These are phyloP conservation scores for Pyronema domesticum DNA, from an alignment of 495 filamentous ascomycete genomes.

Conservation along the genomic window DNA sequence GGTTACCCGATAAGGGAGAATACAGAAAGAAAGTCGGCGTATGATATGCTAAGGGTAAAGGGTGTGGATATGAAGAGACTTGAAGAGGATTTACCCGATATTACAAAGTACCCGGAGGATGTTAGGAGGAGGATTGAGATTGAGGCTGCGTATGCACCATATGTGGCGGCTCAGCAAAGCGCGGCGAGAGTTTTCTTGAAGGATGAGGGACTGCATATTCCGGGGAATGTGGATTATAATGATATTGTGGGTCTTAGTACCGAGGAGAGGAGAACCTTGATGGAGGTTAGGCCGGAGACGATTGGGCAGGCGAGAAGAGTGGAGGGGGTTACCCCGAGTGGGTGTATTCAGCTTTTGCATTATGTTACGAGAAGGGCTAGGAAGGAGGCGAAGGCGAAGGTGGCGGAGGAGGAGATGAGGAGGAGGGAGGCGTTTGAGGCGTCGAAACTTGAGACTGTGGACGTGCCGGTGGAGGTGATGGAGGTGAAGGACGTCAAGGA, in stretches of 20 bases:
- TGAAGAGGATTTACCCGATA: conserved; percentile 33
- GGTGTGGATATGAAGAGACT: conserved; percentile 39
- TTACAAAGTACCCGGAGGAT: conserved; percentile 32
- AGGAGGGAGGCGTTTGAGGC: conserved; percentile 8
- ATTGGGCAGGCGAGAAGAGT: conserved; percentile 76
- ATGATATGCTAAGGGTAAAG: conserved; percentile 54
- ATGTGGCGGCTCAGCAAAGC: conserved; percentile 50
- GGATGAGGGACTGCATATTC: conserved; percentile 60
- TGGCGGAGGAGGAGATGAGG: conserved; percentile 7
- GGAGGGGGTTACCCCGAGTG: conserved; percentile 44
- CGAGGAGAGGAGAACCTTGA: conserved; percentile 58
- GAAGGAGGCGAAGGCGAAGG: conserved; percentile 8
- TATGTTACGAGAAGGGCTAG: conserved; percentile 27
- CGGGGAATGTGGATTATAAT: conserved; percentile 61
- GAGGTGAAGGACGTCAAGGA: no score
- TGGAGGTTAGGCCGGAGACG: conserved; percentile 53
- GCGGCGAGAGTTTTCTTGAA: conserved; percentile 46
- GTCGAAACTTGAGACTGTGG: not conserved
- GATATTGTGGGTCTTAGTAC: conserved; percentile 51
- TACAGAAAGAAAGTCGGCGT: conserved; percentile 42
- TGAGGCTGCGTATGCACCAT: conserved; percentile 70
- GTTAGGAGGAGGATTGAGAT: conserved; percentile 54
- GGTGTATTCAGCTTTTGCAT: conserved; percentile 35
- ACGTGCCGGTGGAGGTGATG: not conserved
- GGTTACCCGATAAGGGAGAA: conserved; percentile 52